These are phyloP conservation scores for Aspergillus sp. DNA, from an alignment of 2,329 filamentous ascomycete genomes.

Conservation along the genomic window DNA sequence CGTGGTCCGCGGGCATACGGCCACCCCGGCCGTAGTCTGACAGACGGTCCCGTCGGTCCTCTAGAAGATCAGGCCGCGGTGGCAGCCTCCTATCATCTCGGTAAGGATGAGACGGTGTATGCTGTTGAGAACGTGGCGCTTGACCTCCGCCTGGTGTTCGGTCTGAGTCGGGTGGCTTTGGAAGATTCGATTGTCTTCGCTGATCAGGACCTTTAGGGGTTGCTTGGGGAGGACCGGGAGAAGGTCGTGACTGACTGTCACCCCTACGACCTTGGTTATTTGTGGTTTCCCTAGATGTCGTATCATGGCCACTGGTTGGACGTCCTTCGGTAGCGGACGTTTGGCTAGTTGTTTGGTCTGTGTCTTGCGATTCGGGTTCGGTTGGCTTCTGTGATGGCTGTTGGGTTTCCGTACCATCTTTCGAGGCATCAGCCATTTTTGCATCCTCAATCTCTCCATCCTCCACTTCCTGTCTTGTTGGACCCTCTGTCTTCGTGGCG, in stretches of 20 bases:
- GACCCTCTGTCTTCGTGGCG: constrained; percentile 21
- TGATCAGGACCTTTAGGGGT: constrained; percentile 29
- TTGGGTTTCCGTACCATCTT: constrained; percentile 7
- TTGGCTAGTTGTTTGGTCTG: constrained; percentile 9
- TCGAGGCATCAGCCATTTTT: constrained; percentile 38
- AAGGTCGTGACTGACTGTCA: constrained; percentile 16
- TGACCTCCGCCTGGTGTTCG: constrained; percentile 25
- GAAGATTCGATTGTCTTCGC: constrained; percentile 30
- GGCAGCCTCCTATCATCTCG: constrained; percentile 39
- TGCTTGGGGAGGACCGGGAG: constrained; percentile 24
- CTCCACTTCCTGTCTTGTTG: constrained; percentile 40
- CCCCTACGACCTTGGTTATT: constrained; percentile 10
- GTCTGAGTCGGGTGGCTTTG: constrained; percentile 42
- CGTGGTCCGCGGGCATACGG: constrained; percentile 38
- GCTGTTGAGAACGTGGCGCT: constrained; percentile 33
- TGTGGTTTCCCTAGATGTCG: constrained; percentile 14
- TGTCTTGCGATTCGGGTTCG: constrained; percentile 15
- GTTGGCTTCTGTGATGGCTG: constrained; percentile 14
- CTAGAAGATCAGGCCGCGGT: constrained; percentile 39
- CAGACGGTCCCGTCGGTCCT: constrained; percentile 41
- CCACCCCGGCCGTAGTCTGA: constrained; percentile 36
- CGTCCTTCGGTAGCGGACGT: constrained; percentile 9
- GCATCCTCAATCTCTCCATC: constrained; percentile 49
- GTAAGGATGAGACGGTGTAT: constrained; percentile 38
- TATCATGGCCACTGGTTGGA: constrained; percentile 5